Evolutionary conservation across 169 alveolate genomes (phyloP).

Genomic region (Plasmodium relictum): DNA sequence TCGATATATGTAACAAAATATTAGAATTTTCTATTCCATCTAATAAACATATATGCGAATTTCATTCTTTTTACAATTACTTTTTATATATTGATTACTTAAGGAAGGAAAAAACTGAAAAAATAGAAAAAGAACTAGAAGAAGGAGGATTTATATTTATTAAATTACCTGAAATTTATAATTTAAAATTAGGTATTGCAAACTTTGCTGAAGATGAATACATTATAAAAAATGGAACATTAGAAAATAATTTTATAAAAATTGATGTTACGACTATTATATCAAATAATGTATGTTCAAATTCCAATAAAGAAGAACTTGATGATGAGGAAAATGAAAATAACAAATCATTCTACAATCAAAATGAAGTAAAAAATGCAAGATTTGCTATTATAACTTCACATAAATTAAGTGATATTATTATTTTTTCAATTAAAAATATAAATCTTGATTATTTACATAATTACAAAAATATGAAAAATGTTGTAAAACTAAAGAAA

Average conservation of each 20-base stretch:
- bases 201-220: constrained; percentile 42
- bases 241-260: constrained; percentile 48
- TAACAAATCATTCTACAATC: neutral
- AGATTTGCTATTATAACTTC: constrained; percentile 48
- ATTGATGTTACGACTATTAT: constrained; percentile 30
- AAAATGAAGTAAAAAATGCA: neutral
- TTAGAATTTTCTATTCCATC: constrained; percentile 24
- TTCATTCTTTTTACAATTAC: constrained; percentile 28
- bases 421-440: constrained; percentile 13
- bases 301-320: neutral
- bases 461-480: constrained; percentile 31
- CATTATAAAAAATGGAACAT: constrained; percentile 20
- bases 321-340: neutral
- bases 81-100: constrained; percentile 20
- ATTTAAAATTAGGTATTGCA: constrained; percentile 22
- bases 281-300: constrained; percentile 1
- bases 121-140: constrained; percentile 12
- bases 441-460: neutral
- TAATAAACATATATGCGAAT: constrained; percentile 42
- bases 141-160: constrained; percentile 15
- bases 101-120: constrained; percentile 3
- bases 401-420: constrained; percentile 23
- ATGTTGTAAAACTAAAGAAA: constrained; percentile 52
- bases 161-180: constrained; percentile 9
- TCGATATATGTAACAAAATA: constrained; percentile 28